Base-by-base conservation (phyloP, 2,329 filamentous ascomycete species). In the Fusarium sp. region DNA sequence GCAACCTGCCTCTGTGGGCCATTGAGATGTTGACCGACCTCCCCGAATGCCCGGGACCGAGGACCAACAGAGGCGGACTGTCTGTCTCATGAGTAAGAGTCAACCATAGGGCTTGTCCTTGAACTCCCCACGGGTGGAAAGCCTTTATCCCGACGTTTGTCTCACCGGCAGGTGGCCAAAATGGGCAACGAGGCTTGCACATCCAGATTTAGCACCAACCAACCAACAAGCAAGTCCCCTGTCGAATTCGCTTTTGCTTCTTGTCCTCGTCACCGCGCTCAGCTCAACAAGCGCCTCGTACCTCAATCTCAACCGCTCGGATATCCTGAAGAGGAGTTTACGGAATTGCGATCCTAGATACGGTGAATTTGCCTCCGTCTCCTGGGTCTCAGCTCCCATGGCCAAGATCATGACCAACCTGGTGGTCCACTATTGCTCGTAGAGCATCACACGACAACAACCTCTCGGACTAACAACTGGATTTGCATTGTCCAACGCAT, bases 271-370 rank as follows among this genome's bases (percentile, higher is more conserved):
- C 33, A 65, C 67, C 57, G 61, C 63, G 66, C 61, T 67, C 67
- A 61, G 71, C 68, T 66, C 65, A 71, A 66, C 66, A 79, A 78
- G 76, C 76, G 69, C 76, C 70, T 69, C 63, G 66, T 47, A 68
- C 64, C 54, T 63, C 56, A 63, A 72, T 61, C 52, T 63, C 72
- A 70, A 71, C 72, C 69, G 65, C 75, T 78, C 72, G 76, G 70
- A 69, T 76, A 78, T 69, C 54, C 20, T 52, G 20, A 33, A 35
- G 56, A 73, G 32, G 68, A 40, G 67, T 66, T 71, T 71, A 64
- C 54, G 66, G 54, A 54, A 56, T 58, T 64, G 63, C 50, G 65
- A 57, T 64, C 65, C 68, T 63, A 32, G n/a, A 61, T 69, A 67
- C 58, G 67, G 58, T 61, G 54, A 70, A 60, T 66, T 72, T 66